phyloP scores from a whole-genome alignment of 1,284 basidiomycete species.

The Ustilago hordei region DNA sequence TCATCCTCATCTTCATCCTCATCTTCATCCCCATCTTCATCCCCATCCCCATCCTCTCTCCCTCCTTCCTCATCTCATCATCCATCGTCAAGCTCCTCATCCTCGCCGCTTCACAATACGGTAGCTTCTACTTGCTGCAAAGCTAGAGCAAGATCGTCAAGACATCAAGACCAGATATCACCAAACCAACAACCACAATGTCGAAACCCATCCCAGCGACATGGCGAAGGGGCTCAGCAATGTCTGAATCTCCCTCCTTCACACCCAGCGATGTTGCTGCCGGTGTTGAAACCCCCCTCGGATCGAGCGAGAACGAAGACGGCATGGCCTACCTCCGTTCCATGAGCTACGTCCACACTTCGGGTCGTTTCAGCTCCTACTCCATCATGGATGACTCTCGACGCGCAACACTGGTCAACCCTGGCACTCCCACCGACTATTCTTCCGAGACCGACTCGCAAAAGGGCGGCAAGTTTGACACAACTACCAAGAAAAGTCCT shows the following conservation, averaged over 20 bases:
- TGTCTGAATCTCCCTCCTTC: slow-evolving; percentile 22
- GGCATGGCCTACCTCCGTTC: slow-evolving; percentile 49
- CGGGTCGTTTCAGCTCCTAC: slow-evolving; percentile 39
- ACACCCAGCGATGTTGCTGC: slow-evolving; percentile 16
- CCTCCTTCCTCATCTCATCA: slow-evolving; percentile 2
- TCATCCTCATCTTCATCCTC: neutral
- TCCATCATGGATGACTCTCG: slow-evolving; percentile 21
- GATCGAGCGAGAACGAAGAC: slow-evolving; percentile 31
- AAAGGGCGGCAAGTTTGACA: slow-evolving; percentile 24
- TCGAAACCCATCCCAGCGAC: slow-evolving; percentile 35
- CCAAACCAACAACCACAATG: slow-evolving; percentile 11
- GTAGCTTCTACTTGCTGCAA: neutral
- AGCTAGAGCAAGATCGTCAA: neutral
- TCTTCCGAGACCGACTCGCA: slow-evolving; percentile 26
- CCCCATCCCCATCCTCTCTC: neutral
- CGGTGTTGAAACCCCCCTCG: slow-evolving; percentile 36
- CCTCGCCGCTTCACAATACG: neutral
- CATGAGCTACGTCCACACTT: slow-evolving; percentile 46
- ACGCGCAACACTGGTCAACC: slow-evolving; percentile 37
- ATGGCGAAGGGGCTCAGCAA: slow-evolving; percentile 27
- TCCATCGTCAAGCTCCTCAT: neutral
- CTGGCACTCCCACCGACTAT: slow-evolving; percentile 33
- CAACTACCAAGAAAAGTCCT: slow-evolving; percentile 24
- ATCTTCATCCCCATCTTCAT: neutral
- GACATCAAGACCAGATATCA: neutral